Base-by-base conservation (phyloP, 345 rosid genomes). In the Fremontodendron californicum region DNA sequence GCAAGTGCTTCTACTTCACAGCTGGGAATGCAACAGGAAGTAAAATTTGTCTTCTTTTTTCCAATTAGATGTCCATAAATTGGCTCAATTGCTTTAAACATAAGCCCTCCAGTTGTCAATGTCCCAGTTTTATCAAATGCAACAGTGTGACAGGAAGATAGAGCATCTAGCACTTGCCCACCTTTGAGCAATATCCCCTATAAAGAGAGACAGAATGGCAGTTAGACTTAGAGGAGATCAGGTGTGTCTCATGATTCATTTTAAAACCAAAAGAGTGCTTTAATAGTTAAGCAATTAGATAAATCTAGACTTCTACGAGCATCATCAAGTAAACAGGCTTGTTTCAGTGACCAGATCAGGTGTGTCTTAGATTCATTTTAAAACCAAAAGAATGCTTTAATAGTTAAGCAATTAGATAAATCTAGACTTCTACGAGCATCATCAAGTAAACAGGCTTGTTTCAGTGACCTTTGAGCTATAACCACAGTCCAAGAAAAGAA, bases 121-220 rank as follows among this genome's bases (percentile, higher is more conserved):
- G 99, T 96, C 82, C 99, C 99, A 33, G 99, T 96, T 91, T 96
- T 96, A 85, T 96, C 99, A 89, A 96, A 96, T 49, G 98, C 99
- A 89, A 93, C 79, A 52, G 94, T 89, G 64, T 86, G 96, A 82
- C 99, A 93, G 78, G 94, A 91, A 52, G 99, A 90, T 27, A 96
- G 87, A 77, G 98, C 99, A 85, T 96, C 98, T 69, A 96, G 86
- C 74, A 96, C 96, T 75, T 93, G 97, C 60, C 89, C 99, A 83
- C 98, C 99, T 88, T 91, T 96, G 58, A 96, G 93, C 87, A 92
- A 86, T 84, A 96, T 96, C 31, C 99, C 97, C 99, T 96, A 78
- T 57, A 75, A 42, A 79, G 62, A 77, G 9, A 49, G 39, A 15
- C 9, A 25, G 33, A 63, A 33, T 27, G 55, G 37, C 15, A 6